Base-by-base conservation (phyloP, 192 early-diverging fungal genomes). In the Funneliformis mosseae region DNA sequence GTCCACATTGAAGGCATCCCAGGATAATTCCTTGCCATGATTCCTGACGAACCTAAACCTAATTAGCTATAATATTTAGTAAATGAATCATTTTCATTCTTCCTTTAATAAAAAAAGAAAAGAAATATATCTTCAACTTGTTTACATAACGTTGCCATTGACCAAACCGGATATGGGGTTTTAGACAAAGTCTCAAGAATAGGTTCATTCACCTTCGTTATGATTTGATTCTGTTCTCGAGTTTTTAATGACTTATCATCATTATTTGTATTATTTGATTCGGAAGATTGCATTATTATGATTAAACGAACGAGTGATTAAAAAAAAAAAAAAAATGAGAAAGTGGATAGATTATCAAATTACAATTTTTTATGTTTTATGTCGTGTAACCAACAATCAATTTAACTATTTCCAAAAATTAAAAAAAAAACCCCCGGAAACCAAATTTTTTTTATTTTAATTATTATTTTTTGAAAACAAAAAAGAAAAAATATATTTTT, bases 121-220 rank as follows among this genome's bases (percentile, higher is more conserved):
- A n/a, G n/a, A n/a, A n/a, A 27, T 16, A 18, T 59, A 68, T 33
- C 33, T 33, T 2, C 33, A 21, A 4, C 18, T 27, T n/a, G 45
- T 14, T 9, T 72, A 72, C 70, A 72, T 72, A 72, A 42, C 8
- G 38, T 39, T 10, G 70, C 25, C 70, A 72, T 46, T 45, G 39
- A 25, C 70, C 70, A 72, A 14, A 41, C 70, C 43, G 70, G 39
- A 45, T 72, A 72, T 41, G 70, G 70, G 2, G 70, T 41, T 45
- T 72, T 45, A 23, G 38, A 42, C 10, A 72, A 72, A 28, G 2
- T 64, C 12, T 27, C 18, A 27, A 18, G 23, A 64, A 64, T 64
- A 23, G 63, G 12, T 11, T 64, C 63, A 28, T 64, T 64, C 9
- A 28, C 7, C 50, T 18, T n/a, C 16, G 50, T 55, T 50, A 16